Conservation (phyloP, 495 filamentous ascomycete species). For the Penicillium herquei region DNA sequence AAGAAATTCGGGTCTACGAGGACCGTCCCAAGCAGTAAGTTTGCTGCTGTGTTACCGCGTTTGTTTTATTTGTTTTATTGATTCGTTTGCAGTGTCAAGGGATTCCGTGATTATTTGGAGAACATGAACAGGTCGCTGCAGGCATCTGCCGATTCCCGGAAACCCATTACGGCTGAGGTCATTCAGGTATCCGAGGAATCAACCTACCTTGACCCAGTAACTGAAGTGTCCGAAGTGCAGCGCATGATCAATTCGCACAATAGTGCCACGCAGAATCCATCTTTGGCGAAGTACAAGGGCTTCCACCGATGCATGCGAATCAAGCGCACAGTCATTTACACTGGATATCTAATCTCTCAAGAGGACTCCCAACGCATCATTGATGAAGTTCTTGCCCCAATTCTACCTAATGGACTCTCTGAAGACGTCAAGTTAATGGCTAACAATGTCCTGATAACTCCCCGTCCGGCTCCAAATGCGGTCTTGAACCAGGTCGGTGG, state of each 20-base stretch:
- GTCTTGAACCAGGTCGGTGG: slow-evolving; percentile 83
- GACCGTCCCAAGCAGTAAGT: slow-evolving; percentile 63
- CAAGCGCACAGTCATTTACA: slow-evolving; percentile 86
- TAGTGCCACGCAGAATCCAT: slow-evolving; percentile 41
- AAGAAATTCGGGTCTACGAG: slow-evolving; percentile 75
- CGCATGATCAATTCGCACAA: slow-evolving; percentile 90
- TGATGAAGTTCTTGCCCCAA: slow-evolving; percentile 60
- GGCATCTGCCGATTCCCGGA: slow-evolving; percentile 40
- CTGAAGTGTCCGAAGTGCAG: slow-evolving; percentile 82
- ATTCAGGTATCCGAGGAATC: slow-evolving; percentile 79
- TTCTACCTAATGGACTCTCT: slow-evolving; percentile 38
- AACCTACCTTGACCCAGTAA: slow-evolving; percentile 74
- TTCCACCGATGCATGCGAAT: slow-evolving; percentile 57
- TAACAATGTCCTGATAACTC: slow-evolving; percentile 86
- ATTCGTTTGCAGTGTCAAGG: slow-evolving; percentile 55
- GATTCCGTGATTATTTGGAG: slow-evolving; percentile 78
- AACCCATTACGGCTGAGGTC: slow-evolving; percentile 72
- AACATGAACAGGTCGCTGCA: slow-evolving; percentile 61
- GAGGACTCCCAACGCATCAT: slow-evolving; percentile 68
- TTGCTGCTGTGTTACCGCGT: not conserved
- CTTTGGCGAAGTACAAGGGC: slow-evolving; percentile 30
- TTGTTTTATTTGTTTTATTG: slow-evolving; percentile 11
- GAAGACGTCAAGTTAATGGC: slow-evolving; percentile 78
- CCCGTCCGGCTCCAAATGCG: slow-evolving; percentile 61
- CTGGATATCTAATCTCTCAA: slow-evolving; percentile 81